phyloP scores from a whole-genome alignment of 176 grass and related monocot genomes.

The Juncus effusus region DNA sequence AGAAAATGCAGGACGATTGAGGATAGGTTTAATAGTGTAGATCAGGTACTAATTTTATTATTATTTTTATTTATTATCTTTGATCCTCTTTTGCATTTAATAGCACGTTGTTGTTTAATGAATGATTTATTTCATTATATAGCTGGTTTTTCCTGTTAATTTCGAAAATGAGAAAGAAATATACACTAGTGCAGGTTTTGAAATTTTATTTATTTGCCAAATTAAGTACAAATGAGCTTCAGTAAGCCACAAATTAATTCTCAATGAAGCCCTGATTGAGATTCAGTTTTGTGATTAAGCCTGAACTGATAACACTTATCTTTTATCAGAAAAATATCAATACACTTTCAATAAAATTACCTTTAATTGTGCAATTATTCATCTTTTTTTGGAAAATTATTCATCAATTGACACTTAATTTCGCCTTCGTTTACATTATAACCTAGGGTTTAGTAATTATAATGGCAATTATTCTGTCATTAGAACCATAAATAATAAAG shows the following conservation, averaged over 20 bases:
- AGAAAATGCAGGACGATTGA: neutral
- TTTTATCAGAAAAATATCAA: too few species aligned
- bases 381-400: too few species aligned
- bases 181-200: neutral
- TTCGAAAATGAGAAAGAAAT: neutral
- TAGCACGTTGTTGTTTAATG: too few species aligned
- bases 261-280: neutral
- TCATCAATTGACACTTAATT: neutral
- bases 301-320: too few species aligned
- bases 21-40: neutral
- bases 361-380: too few species aligned
- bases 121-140: neutral
- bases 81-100: neutral
- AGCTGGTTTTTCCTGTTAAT: neutral
- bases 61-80: neutral
- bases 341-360: too few species aligned
- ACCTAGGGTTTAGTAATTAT: neutral
- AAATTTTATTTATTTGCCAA: neutral
- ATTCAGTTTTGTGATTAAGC: too few species aligned
- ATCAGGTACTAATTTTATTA: neutral
- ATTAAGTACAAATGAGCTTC: neutral
- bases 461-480: neutral
- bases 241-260: neutral
- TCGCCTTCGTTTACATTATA: neutral
- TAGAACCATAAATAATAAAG: neutral